Evolutionary conservation across 73 alveolate genomes (phyloP).

Genomic region (Stentor roeselii): DNA sequence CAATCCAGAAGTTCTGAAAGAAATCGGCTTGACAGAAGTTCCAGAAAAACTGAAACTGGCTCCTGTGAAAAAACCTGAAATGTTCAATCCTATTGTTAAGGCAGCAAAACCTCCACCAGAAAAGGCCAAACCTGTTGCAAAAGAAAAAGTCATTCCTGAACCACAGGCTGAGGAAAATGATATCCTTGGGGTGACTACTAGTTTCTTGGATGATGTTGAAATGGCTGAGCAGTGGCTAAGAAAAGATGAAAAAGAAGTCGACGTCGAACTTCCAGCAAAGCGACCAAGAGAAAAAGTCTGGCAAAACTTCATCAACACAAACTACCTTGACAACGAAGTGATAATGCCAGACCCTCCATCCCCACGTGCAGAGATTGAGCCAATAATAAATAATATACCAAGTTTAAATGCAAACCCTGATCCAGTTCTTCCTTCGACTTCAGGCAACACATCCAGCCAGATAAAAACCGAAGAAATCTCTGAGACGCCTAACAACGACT

Average conservation of each 20-base stretch:
- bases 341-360: neutral
- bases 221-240: neutral
- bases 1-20: neutral
- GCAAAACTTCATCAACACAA: conserved; percentile 16
- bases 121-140: neutral
- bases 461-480: neutral
- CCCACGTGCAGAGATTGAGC: neutral
- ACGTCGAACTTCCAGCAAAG: neutral
- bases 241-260: conserved; percentile 13
- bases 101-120: neutral
- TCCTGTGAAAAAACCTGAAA: conserved; percentile 13
- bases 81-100: neutral
- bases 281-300: conserved; percentile 11
- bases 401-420: too few relatives aligned
- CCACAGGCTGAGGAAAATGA: conserved; percentile 6
- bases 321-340: neutral
- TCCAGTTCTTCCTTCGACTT: neutral
- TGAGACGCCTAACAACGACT: neutral
- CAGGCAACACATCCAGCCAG: neutral
- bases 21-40: neutral
- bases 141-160: neutral
- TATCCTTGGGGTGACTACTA: neutral
- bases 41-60: conserved; percentile 11
- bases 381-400: too few relatives aligned
- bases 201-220: conserved; percentile 17